Conservation (phyloP, 768 basidiomycete species). For the Panellus pusillus region DNA sequence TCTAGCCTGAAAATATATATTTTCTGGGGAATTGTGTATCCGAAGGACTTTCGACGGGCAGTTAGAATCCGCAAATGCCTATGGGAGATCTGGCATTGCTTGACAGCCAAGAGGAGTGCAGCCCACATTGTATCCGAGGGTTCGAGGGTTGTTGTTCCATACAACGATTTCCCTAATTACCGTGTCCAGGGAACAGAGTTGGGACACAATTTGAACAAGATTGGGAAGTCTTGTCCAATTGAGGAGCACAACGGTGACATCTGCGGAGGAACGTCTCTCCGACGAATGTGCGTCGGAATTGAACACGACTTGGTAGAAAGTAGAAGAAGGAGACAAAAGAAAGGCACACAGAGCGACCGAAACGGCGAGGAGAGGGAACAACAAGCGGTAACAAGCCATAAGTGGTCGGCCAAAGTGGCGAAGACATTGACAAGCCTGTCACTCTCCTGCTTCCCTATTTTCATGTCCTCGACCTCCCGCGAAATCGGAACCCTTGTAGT, state of each 20-base stretch:
- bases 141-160: conserved; percentile 59
- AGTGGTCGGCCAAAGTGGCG: too few relatives aligned
- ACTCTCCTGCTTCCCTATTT: conserved; percentile 12
- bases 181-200: conserved; percentile 51
- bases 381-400: background rate
- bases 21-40: conserved; percentile 57
- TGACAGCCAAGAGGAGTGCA: background rate
- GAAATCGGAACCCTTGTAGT: conserved; percentile 93
- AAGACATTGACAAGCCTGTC: too few relatives aligned
- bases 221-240: conserved; percentile 72
- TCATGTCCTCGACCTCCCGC: conserved; percentile 61
- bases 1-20: conserved; percentile 62
- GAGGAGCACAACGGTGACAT: conserved; percentile 57
- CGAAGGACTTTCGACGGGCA: conserved; percentile 46
- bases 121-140: background rate
- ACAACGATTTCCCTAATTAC: conserved; percentile 50
- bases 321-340: background rate
- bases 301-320: too few relatives aligned
- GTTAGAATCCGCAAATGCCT: conserved; percentile 43
- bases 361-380: background rate
- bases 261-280: conserved; percentile 24
- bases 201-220: conserved; percentile 52
- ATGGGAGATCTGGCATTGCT: background rate
- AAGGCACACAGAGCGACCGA: conserved; percentile 1
- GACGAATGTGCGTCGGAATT: background rate